Conservation (phyloP, 164 flowering plant species). For the Paratinospora sagittata region DNA sequence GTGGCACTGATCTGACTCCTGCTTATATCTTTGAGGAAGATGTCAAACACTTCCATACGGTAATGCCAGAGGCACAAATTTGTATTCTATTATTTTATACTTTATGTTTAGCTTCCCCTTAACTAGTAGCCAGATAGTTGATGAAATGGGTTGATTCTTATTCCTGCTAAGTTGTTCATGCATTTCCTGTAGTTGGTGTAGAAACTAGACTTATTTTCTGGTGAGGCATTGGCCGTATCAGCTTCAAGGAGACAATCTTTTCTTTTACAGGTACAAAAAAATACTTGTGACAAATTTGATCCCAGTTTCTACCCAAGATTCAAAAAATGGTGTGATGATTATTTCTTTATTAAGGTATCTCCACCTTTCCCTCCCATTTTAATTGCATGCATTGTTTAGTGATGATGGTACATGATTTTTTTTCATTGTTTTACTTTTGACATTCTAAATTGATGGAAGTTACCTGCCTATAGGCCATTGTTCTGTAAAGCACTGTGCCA, state of each 20-base stretch:
- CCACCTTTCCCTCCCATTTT: neutral
- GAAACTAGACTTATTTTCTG: neutral
- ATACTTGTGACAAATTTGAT: constrained; percentile 92
- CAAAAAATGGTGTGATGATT: constrained; percentile 99
- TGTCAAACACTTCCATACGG: constrained; percentile 92
- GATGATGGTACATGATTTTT: neutral
- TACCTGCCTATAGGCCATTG: neutral
- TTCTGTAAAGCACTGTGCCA: neutral
- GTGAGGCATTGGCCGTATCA: constrained; percentile 6
- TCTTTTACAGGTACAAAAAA: constrained; percentile 64
- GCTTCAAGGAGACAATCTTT: constrained; percentile 6
- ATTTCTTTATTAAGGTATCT: constrained; percentile 79
- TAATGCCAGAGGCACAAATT: constrained; percentile 16
- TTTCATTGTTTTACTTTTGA: neutral
- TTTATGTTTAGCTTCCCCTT: neutral
- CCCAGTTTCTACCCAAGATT: constrained; percentile 90
- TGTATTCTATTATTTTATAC: neutral
- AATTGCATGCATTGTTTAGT: neutral
- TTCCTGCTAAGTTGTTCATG: neutral
- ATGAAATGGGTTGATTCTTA: no score
- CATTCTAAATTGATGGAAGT: neutral
- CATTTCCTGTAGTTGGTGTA: neutral
- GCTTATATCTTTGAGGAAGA: constrained; percentile 93
- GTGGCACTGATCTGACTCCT: constrained; percentile 97
- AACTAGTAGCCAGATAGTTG: neutral